These are phyloP conservation scores for Anaeramoeba flamelloides DNA, from an alignment of 78 protist genomes.

Conservation along the genomic window DNA sequence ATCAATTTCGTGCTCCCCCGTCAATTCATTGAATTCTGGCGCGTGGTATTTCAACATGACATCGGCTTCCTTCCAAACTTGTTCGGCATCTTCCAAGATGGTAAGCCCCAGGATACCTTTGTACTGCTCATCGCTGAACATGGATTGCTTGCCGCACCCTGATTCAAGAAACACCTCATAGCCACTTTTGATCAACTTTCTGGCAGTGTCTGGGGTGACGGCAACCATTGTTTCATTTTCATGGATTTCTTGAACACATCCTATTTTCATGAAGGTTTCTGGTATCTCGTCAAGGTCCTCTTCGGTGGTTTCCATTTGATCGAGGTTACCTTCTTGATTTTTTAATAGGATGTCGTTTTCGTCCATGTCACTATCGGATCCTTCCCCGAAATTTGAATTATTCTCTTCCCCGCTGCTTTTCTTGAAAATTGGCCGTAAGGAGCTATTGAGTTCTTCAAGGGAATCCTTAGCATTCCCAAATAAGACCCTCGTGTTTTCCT, in stretches of 20 bases:
- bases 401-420: background rate
- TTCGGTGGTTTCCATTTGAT: background rate
- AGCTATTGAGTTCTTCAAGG: constrained; percentile 24
- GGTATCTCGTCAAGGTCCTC: background rate
- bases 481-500: constrained; percentile 73
- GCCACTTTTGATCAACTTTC: constrained; percentile 30
- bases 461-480: constrained; percentile 84
- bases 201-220: constrained; percentile 11
- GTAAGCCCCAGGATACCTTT: constrained; percentile 16
- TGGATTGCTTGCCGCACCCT: constrained; percentile 31
- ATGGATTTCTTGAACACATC: background rate
- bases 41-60: constrained; percentile 17
- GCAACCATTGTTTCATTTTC: constrained; percentile 18
- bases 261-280: background rate
- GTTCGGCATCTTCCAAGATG: background rate
- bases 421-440: background rate
- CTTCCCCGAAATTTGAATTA: background rate
- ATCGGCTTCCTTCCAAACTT: constrained; percentile 4
- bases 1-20: constrained; percentile 6
- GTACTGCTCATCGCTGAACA: constrained; percentile 25
- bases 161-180: constrained; percentile 14
- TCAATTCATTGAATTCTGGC: constrained; percentile 7
- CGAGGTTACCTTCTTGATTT: background rate
- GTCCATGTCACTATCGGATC: background rate
- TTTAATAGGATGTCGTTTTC: background rate